Base-by-base conservation (phyloP, 495 filamentous ascomycete genomes). In the Hyaloscypha variabilis region DNA sequence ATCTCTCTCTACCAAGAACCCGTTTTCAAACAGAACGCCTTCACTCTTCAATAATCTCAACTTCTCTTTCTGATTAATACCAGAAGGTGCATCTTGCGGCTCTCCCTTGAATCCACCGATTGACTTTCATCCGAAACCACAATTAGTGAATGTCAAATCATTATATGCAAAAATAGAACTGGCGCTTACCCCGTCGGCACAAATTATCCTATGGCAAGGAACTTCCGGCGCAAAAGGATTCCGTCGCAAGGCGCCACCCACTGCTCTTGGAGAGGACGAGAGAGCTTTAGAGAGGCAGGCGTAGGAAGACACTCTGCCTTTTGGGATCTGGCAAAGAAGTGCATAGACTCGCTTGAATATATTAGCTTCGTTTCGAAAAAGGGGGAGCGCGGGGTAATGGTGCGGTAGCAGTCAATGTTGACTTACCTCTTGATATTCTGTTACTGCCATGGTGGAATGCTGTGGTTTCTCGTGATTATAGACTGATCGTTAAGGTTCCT, bases 241-340 rank as follows among this genome's bases (percentile, higher is more conserved):
- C 19, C 79, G 82, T 24, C 91, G 82, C 72, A 91, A 84, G 0
- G 91, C 92, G 64, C 88, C 91, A 13, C 92, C 92, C 2, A 96
- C 88, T 2, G 92, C 92, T 1, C 92, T 82, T 28, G 92, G 88
- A 11, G 89, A 92, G 3, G 89, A 90, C 17, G 77, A 72, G 1
- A 95, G 81, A 25, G 88, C 81, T 26, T 82, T 78, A 0, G 91
- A 84, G 31, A 96, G 76, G 1, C 88, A 82, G 21, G 84, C 86
- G 79, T 96, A 94, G 3, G 90, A 90, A 13, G 87, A 88, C 73
- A 92, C 87, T 59, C 78, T 79, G 17, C 91, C 91, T 6, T 75
- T 72, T 0, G 92, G 91, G 58, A 94, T 88, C 69, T 90, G 86
- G 63, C 84, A 83, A 8, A 94, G 87, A 51, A 87, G 79, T 30